A percentile compares a stretch with the other conserved stretches of the same genome.
Evolutionary conservation across 441 rosid genomes (phyloP).

Genomic region (Omphalea diandra): DNA sequence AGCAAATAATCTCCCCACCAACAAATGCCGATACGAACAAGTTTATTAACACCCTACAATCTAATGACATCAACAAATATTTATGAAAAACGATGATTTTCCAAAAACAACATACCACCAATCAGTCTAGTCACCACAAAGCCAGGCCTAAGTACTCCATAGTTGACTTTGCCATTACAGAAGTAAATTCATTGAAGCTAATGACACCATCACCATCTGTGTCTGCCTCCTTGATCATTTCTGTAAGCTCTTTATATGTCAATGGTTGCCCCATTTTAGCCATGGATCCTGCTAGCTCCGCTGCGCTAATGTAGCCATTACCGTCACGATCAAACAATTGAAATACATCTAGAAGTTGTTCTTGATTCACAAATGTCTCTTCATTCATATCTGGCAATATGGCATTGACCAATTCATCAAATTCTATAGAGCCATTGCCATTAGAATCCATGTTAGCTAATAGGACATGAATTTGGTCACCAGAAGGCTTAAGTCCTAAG

Average conservation of each 20-base stretch:
- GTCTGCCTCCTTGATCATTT: conserved; percentile 89
- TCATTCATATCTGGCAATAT: conserved; percentile 59
- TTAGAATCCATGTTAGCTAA: conserved; percentile 68
- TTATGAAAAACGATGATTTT: not conserved
- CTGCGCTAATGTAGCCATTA: conserved; percentile 75
- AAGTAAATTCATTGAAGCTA: conserved; percentile 67
- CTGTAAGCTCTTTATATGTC: conserved; percentile 69
- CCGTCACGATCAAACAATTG: conserved; percentile 74
- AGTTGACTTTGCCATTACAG: conserved; percentile 69
- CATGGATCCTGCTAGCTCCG: conserved; percentile 80
- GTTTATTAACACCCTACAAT: not conserved
- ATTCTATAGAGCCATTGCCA: conserved; percentile 72
- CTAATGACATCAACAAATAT: not conserved
- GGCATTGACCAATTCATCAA: conserved; percentile 61
- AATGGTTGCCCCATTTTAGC: conserved; percentile 79
- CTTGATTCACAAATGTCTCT: conserved; percentile 57
- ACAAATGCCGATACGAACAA: conserved; percentile 1
- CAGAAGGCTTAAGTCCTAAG: conserved; percentile 51
- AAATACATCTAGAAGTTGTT: conserved; percentile 58
- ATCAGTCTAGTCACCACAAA: conserved; percentile 5
- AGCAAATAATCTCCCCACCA: not conserved
- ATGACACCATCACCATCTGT: conserved; percentile 85
- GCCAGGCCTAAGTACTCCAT: conserved; percentile 41
- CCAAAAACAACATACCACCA: conserved; percentile 7
- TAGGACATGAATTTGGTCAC: conserved; percentile 68